Base-by-base conservation (phyloP, 306 rosid species). In the Canavalia gladiata region DNA sequence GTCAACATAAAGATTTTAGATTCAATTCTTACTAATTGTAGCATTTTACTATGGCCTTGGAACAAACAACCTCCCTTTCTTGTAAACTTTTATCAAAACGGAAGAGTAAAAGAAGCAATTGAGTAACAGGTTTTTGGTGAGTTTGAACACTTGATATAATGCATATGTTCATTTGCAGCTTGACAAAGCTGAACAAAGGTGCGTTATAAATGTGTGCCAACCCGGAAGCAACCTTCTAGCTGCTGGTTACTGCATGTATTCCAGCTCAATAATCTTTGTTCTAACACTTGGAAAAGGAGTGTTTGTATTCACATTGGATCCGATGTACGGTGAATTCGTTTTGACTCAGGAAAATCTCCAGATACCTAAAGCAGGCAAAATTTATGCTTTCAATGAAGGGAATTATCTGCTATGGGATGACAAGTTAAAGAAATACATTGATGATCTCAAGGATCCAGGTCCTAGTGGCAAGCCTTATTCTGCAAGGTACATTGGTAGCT, bases 181-280 rank as follows among this genome's bases (percentile, higher is more conserved):
- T 37, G 98, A 46, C 85, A 64, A 68, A 13, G 52, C 77, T 67
- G 89, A 78, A 81, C 90, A 92, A 72, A 89, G 88, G 70, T 96
- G 99, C 30, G 39, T 96, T 5, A 97, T 93, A 87, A 96, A 81
- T 62, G 99, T 92, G 81, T 96, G 99, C 82, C 99, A 96, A 74
- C 99, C 99, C 2, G 99, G 99, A 64, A 96, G 89, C 89, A 96
- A 96, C 88, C 88, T 95, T 8, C 97, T 95, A 8, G 97, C 99
- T n/a, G 93, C 99, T 4, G 99, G 99, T 42, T 96, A 96, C 87
- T 96, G 99, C 94, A 93, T 96, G 98, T 93, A 96, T 69, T 96
- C 99, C 0, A 96, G 99, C 87, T 96, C 99, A 9, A 35, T 96
- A 9, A 93, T 96, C 84, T 96, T 96, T 64, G 98, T 93, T 55